phyloP scores from a whole-genome alignment of 1,284 basidiomycete genomes.

The Pyrrhoderma noxium region DNA sequence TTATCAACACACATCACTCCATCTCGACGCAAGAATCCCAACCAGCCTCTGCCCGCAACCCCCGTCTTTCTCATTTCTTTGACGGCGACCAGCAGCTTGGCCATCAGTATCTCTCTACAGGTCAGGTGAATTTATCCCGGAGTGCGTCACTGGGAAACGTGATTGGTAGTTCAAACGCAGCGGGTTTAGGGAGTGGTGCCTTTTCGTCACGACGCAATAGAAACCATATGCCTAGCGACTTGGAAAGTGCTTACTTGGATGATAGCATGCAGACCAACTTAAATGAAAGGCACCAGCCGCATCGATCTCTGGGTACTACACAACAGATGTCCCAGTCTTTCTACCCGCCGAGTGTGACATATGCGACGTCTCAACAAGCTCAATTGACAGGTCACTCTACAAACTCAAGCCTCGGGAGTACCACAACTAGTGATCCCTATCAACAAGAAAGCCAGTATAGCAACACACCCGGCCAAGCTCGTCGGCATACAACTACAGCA shows the following conservation, averaged over 20 bases:
- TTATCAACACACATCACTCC: conserved; percentile 29
- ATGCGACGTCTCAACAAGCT: conserved; percentile 30
- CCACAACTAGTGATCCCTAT: conserved; percentile 42
- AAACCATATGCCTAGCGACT: conserved; percentile 59
- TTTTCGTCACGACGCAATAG: conserved; percentile 39
- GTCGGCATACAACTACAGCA: conserved; percentile 41
- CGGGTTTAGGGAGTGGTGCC: conserved; percentile 16
- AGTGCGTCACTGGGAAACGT: conserved; percentile 54
- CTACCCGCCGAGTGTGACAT: conserved; percentile 52
- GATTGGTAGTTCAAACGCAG: conserved; percentile 32
- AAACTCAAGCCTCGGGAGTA: conserved; percentile 29
- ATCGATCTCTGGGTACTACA: conserved; percentile 16
- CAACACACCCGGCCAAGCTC: conserved; percentile 42
- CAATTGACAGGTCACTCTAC: conserved; percentile 29
- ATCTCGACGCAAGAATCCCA: conserved; percentile 26
- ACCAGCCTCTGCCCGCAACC: conserved; percentile 41
- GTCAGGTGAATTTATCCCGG: conserved; percentile 48
- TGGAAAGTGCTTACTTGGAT: conserved; percentile 53
- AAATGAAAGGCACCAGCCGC: conserved; percentile 13
- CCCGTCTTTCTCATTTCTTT: conserved; percentile 55
- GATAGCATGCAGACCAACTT: conserved; percentile 20
- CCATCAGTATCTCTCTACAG: conserved; percentile 46
- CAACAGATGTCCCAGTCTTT: conserved; percentile 33
- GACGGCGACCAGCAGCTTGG: conserved; percentile 50
- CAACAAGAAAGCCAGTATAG: conserved; percentile 56